A percentile compares a stretch with the other conserved stretches of the same genome.
Evolutionary conservation across 2,329 filamentous ascomycete genomes (phyloP).

Genomic region (Paraphaeosphaeria sporulosa): DNA sequence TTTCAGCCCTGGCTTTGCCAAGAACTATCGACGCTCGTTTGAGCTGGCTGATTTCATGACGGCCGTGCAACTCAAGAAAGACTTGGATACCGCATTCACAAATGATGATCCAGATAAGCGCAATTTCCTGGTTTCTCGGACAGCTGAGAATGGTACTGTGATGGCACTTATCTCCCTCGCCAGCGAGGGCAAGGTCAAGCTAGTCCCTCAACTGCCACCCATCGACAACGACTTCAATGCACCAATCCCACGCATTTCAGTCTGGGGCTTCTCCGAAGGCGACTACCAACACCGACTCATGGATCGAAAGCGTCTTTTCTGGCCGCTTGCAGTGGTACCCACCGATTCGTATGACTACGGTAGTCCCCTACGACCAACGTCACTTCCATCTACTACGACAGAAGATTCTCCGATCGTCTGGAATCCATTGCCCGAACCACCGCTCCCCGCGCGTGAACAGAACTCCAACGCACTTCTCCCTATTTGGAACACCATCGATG

Average conservation of each 20-base stretch:
- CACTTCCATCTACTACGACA: conserved; percentile 42
- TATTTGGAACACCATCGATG: conserved; percentile 76
- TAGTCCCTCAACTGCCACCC: conserved; percentile 64
- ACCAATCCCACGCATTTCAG: conserved; percentile 54
- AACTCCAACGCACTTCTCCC: conserved; percentile 62
- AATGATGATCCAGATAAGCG: conserved; percentile 27
- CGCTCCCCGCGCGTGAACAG: conserved; percentile 33
- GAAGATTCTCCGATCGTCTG: conserved; percentile 22
- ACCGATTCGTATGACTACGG: conserved; percentile 67
- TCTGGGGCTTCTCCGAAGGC: conserved; percentile 74
- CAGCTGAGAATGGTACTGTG: conserved; percentile 69
- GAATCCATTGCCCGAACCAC: conserved; percentile 34
- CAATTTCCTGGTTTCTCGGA: conserved; percentile 60
- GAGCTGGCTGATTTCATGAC: conserved; percentile 51
- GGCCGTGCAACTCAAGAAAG: conserved; percentile 66
- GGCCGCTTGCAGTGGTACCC: conserved; percentile 66
- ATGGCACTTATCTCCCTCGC: conserved; percentile 73
- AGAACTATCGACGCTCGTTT: conserved; percentile 64
- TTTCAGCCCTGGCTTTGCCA: conserved; percentile 66
- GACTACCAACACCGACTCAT: conserved; percentile 76
- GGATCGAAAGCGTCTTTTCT: conserved; percentile 70
- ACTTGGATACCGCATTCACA: conserved; percentile 65
- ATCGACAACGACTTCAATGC: conserved; percentile 57
- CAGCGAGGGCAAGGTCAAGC: conserved; percentile 63
- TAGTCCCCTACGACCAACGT: conserved; percentile 56